phyloP scores from a whole-genome alignment of 306 rosid species.

The Oxytropis ochrocephala region DNA sequence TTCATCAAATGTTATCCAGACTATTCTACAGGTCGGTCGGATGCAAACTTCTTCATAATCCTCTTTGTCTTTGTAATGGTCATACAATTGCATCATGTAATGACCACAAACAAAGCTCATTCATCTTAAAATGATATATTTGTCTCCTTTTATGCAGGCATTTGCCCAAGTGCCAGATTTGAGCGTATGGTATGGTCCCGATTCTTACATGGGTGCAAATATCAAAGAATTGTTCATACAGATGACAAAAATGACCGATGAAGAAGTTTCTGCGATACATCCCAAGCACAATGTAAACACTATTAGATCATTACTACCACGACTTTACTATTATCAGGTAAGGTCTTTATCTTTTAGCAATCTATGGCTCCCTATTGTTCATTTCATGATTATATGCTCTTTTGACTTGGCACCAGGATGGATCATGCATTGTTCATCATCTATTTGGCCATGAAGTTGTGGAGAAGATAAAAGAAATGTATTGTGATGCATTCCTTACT shows the following conservation, averaged over 20 bases:
- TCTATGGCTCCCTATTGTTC: not conserved
- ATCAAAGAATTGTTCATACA: constrained; percentile 68
- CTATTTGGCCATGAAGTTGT: constrained; percentile 93
- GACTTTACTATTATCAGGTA: constrained; percentile 74
- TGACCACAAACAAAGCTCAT: not conserved
- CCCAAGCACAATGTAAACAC: constrained; percentile 63
- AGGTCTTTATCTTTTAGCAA: not conserved
- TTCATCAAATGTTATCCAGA: constrained; percentile 93
- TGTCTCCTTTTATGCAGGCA: constrained; percentile 47
- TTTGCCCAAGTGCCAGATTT: constrained; percentile 86
- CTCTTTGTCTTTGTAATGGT: constrained; percentile 10
- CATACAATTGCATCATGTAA: constrained; percentile 1
- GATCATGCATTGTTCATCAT: constrained; percentile 92
- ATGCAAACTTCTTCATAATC: not conserved
- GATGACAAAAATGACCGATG: constrained; percentile 81
- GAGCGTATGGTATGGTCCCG: constrained; percentile 87
- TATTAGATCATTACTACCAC: constrained; percentile 63
- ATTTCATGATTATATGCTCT: constrained; percentile 26
- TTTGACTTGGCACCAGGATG: constrained; percentile 48
- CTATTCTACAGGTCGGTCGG: constrained; percentile 73
- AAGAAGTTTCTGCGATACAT: constrained; percentile 75
- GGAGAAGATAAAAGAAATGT: constrained; percentile 83
- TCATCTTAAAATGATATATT: not conserved
- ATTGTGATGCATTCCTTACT: constrained; percentile 89
- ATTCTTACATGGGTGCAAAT: constrained; percentile 99